Base-by-base conservation (phyloP, 192 early-diverging fungal genomes). In the Linnemannia hyalina region DNA sequence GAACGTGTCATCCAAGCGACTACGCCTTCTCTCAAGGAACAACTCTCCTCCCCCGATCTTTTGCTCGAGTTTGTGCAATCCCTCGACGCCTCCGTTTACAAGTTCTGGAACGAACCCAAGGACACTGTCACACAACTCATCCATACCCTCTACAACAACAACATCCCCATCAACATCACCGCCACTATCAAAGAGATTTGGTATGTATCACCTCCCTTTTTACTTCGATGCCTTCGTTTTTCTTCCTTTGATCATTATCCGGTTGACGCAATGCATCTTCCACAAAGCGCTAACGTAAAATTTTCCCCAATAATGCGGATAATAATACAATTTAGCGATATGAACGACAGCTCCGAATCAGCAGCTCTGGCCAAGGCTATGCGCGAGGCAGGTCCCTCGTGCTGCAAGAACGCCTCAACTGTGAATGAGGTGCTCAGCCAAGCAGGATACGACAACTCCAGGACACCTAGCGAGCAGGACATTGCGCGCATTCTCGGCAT, bases 401-500 rank as follows among this genome's bases (percentile, higher is more conserved):
- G 90, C 79, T 90, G 90, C 73, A 78, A 80, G 63, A 86, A 90
- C 3, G 40, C 57, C 38, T 38, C 80, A 2, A 76, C 91, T 68
- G 86, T 92, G 44, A 82, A 84, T 47, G 88, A 90, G 49, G 16
- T 92, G 16, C 57, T 93, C 47, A 80, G 74, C 38, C 85, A 93
- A 72, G 80, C 81, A 7, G 87, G 83, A 65, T 81, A 80, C 18
- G 89, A 82, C 32, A 80, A 55, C 16, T 68, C 77, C 35, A 84
- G 82, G 42, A 72, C 73, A 20, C 83, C 89, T 3, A 73, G 81
- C 29, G 92, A 92, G 55, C 78, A 90, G 29, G 89, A 91, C 69
- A 91, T 96, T 29, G 93, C 94, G 22, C 91, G 92, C 32, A 84
- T 88, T 9, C 60, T 97, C 44, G 92, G 91, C 26, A 92, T 94